These are phyloP conservation scores for Cladorrhinum samala DNA, from an alignment of 495 filamentous ascomycete species.

Conservation along the genomic window DNA sequence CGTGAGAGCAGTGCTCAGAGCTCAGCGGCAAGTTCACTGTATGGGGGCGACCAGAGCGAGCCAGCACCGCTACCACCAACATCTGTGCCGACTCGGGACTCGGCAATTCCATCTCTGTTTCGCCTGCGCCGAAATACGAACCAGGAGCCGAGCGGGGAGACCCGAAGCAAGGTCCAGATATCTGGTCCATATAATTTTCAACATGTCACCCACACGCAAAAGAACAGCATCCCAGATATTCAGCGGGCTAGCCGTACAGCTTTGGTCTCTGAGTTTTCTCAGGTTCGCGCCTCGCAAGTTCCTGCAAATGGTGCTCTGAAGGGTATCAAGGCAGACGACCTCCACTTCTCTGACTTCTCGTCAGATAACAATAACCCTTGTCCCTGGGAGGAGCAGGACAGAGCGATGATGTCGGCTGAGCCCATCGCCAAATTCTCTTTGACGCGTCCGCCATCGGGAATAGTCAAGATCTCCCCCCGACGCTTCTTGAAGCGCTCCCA, in stretches of 20 bases:
- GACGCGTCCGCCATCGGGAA: constrained; percentile 16
- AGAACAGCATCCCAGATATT: constrained; percentile 54
- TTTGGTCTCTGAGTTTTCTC: constrained; percentile 59
- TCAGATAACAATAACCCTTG: constrained; percentile 37
- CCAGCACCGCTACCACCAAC: constrained; percentile 13
- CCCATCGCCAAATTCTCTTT: constrained; percentile 9
- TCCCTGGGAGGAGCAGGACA: constrained; percentile 27
- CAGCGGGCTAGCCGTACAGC: constrained; percentile 53
- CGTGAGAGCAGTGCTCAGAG: constrained; percentile 38
- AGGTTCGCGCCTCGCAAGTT: constrained; percentile 60
- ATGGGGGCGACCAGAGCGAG: constrained; percentile 27
- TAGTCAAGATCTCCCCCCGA: constrained; percentile 25
- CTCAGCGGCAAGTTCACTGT: constrained; percentile 34
- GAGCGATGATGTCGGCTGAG: neutral
- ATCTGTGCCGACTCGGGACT: constrained; percentile 27
- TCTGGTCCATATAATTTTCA: constrained; percentile 86
- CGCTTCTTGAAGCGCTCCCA: constrained; percentile 31
- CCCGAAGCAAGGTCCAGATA: constrained; percentile 47
- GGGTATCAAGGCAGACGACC: constrained; percentile 57
- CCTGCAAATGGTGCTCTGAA: constrained; percentile 51
- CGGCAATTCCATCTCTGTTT: constrained; percentile 39
- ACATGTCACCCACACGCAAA: constrained; percentile 72
- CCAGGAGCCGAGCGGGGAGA: constrained; percentile 24
- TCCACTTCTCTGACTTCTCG: constrained; percentile 59
- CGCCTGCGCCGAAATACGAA: constrained; percentile 33